Evolutionary conservation across 208 protist genomes (phyloP).

Genomic region (Leishmania tarentolae): DNA sequence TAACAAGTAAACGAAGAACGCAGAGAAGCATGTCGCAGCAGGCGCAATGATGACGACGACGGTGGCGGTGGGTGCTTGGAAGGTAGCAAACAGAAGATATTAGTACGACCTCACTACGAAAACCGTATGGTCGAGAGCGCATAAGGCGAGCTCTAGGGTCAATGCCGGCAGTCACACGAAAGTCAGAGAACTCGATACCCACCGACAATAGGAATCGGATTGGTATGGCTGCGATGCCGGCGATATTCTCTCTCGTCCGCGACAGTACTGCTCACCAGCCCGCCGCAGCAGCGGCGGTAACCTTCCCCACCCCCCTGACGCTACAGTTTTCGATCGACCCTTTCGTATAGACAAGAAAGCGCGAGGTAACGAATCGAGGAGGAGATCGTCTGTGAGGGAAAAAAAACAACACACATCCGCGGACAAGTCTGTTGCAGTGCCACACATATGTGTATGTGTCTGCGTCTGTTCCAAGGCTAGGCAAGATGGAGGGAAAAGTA

Average conservation of each 20-base stretch:
- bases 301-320: neutral
- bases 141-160: neutral
- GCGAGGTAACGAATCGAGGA: neutral
- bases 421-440: neutral
- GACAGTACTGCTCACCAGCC: neutral
- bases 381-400: neutral
- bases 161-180: too few relatives aligned
- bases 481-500: neutral
- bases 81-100: slow-evolving; percentile 8
- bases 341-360: neutral
- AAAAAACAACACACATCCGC: neutral
- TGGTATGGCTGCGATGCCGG: neutral
- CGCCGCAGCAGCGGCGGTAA: neutral
- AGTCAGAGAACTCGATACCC: too few relatives aligned
- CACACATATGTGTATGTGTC: neutral
- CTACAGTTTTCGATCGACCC: neutral
- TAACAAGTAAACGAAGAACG: neutral
- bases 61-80: neutral
- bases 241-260: too few relatives aligned
- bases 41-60: neutral
- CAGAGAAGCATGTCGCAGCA: neutral
- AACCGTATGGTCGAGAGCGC: neutral
- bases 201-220: neutral
- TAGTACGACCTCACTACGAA: neutral
- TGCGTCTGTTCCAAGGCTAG: neutral